Percentiles rank a stretch among this genome's conserved stretches.
Evolutionary conservation across 257 asterid species (phyloP).

Genomic region (Solanum habrochaites): DNA sequence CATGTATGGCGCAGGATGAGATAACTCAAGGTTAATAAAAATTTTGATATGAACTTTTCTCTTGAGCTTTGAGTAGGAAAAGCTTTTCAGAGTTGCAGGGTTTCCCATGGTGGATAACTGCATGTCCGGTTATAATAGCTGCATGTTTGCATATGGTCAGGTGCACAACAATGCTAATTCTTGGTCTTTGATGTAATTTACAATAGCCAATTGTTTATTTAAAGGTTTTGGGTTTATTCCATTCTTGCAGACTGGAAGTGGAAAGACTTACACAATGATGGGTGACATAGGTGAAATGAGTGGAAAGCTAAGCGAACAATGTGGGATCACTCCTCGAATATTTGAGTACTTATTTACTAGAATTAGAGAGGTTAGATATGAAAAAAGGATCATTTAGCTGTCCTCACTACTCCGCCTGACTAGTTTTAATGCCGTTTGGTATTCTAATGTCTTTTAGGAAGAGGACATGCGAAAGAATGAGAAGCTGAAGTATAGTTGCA

Average conservation of each 20-base stretch:
- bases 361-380: slow-evolving; percentile 50
- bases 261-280: slow-evolving; percentile 88
- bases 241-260: slow-evolving; percentile 74
- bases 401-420: background rate
- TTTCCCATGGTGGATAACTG: slow-evolving; percentile 88
- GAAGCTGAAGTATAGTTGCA: slow-evolving; percentile 68
- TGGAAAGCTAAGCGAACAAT: slow-evolving; percentile 45
- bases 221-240: background rate
- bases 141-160: slow-evolving; percentile 96
- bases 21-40: background rate
- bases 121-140: slow-evolving; percentile 88
- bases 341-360: slow-evolving; percentile 64
- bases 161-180: slow-evolving; percentile 15
- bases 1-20: background rate
- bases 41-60: background rate
- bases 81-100: slow-evolving; percentile 71
- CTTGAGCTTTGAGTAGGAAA: slow-evolving; percentile 33
- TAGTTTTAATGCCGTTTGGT: too few relatives aligned
- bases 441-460: too few relatives aligned
- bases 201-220: background rate
- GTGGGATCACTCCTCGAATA: slow-evolving; percentile 84
- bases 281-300: slow-evolving; percentile 56
- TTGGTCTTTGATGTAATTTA: background rate
- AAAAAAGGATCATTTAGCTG: background rate
- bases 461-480: slow-evolving; percentile 56